These are phyloP conservation scores for Vanrija pseudolonga DNA, from an alignment of 1,284 basidiomycete genomes.

Conservation along the genomic window DNA sequence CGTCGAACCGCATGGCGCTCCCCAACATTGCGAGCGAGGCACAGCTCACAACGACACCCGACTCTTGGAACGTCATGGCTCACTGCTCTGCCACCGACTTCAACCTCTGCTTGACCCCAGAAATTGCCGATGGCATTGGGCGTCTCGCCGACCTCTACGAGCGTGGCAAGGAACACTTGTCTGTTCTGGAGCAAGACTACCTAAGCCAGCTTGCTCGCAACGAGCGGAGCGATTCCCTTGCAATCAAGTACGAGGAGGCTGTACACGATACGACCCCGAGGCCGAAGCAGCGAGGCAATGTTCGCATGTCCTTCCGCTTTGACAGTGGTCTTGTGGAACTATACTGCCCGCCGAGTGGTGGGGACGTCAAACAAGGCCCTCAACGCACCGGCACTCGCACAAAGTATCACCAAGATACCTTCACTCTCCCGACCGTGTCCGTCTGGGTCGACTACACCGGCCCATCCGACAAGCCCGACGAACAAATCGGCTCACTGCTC, in stretches of 20 bases:
- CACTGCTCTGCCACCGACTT: slow-evolving; percentile 79
- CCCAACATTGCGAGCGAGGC: slow-evolving; percentile 70
- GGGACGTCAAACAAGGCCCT: not conserved
- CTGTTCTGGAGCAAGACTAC: slow-evolving; percentile 56
- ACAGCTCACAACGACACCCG: slow-evolving; percentile 58
- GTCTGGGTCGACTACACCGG: slow-evolving; percentile 65
- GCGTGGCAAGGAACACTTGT: slow-evolving; percentile 72
- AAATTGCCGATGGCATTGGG: slow-evolving; percentile 72
- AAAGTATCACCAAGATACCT: slow-evolving; percentile 33
- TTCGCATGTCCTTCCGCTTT: slow-evolving; percentile 73
- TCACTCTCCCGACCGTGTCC: slow-evolving; percentile 67
- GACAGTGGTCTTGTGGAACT: slow-evolving; percentile 60
- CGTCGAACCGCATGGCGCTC: slow-evolving; percentile 64
- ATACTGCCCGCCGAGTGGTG: slow-evolving; percentile 18
- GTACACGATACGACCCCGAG: not conserved
- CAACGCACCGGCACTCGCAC: too few relatives aligned
- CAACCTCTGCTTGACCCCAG: slow-evolving; percentile 75
- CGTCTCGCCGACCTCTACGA: slow-evolving; percentile 79
- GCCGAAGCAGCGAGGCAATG: slow-evolving; percentile 43
- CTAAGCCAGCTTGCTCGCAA: slow-evolving; percentile 17
- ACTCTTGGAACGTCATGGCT: slow-evolving; percentile 61
- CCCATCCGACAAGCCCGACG: slow-evolving; percentile 1
- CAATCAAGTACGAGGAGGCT: slow-evolving; percentile 25
- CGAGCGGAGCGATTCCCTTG: slow-evolving; percentile 13
- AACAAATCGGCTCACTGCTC: slow-evolving; percentile 12